Base-by-base conservation (phyloP, 176 grass and related monocot species). In the Musa troglodytarum region DNA sequence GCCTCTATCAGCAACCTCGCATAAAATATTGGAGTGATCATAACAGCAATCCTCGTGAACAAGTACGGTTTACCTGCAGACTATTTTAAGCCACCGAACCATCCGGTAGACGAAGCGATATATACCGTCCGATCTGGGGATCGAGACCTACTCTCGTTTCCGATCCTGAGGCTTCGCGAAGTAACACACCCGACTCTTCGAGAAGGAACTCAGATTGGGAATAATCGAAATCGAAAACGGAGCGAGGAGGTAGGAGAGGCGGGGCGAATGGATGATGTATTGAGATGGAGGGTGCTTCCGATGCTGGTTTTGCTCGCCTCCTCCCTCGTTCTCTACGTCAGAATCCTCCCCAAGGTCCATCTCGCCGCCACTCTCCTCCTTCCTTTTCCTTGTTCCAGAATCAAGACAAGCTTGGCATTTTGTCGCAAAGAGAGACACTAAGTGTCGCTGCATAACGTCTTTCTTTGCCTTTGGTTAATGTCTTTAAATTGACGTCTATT, bases 251-350 rank as follows among this genome's bases (percentile, higher is more conserved):
- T 52, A 43, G 49, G 49, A 68, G 69, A 2, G 22, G 22, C 22
- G 22, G 8, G 55, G 68, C 34, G 8, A 5, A 70, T 62, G 50
- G 84, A 75, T 80, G 71, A 52, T 62, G 26, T 79, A 34, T 52
- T 81, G 25, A 90, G 73, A 81, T 83, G 74, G 12, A 52, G 77
- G 43, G 16, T 90, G 49, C 85, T 90, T 25, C 83, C 89, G 19
- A 19, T 88, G 83, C 76, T 96, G 15, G 87, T 76, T 49, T 52
- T 87, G 57, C 75, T 87, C 72, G 86, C 84, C 63, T 89, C 86
- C 68, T 63, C 93, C 53, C 84, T 72, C 4, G 83, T 92, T 59
- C 68, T 98, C 76, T 86, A 89, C 77, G 76, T 83, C 84, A 73
- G 80, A 78, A 86, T 72, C 74, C 85, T 83, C 17, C 50, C 65